Percentiles rank a stretch among this genome's conserved stretches.
Evolutionary conservation across 768 basidiomycete species (phyloP).

Genomic region (Leccinum sublutescens): DNA sequence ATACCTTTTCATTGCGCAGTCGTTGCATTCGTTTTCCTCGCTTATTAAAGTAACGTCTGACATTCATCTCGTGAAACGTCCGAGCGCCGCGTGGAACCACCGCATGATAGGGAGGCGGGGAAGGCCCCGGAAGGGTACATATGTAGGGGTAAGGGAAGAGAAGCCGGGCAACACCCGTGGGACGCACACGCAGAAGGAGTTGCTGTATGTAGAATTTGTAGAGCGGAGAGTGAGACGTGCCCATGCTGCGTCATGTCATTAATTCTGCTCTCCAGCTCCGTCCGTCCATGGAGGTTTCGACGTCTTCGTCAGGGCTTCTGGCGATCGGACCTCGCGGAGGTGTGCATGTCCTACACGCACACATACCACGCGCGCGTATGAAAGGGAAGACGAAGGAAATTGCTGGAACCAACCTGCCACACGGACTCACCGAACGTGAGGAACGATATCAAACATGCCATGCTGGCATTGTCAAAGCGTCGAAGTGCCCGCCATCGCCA

Average conservation of each 20-base stretch:
- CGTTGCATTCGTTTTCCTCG: neutral
- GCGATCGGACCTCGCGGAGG: constrained; percentile 16
- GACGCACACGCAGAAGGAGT: neutral
- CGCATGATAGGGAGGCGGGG: neutral
- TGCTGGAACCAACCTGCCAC: neutral
- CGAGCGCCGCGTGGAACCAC: constrained; percentile 21
- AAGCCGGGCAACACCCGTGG: neutral
- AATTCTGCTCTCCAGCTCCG: constrained; percentile 1
- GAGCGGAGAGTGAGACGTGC: neutral
- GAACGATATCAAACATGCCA: neutral
- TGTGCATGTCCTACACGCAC: neutral
- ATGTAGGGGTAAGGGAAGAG: neutral
- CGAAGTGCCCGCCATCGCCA: neutral
- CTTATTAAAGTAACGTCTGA: neutral
- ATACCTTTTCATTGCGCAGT: neutral
- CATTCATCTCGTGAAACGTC: constrained; percentile 20
- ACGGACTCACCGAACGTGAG: neutral
- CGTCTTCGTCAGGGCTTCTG: constrained; percentile 2
- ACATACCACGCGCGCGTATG: neutral
- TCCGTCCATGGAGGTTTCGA: neutral
- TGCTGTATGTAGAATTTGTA: neutral
- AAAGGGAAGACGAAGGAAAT: neutral
- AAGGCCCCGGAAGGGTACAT: neutral
- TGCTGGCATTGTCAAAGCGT: neutral
- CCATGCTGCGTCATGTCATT: neutral